These are phyloP conservation scores for Grosmannia serpens DNA, from an alignment of 2,329 filamentous ascomycete species.

Conservation along the genomic window DNA sequence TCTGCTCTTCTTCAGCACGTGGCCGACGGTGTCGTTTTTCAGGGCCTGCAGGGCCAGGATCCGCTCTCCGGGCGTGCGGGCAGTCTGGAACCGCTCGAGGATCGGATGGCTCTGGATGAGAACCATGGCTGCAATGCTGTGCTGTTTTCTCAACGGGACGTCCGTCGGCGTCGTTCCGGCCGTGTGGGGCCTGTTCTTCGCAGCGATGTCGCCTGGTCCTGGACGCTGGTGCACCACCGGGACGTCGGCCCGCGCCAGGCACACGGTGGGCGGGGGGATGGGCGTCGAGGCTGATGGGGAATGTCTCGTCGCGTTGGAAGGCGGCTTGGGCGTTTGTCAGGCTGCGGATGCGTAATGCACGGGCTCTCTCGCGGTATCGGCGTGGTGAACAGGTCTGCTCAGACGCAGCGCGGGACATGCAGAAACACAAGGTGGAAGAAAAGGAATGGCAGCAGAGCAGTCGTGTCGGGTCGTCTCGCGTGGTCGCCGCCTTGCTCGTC, in stretches of 20 bases:
- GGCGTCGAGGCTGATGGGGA: too few relatives aligned
- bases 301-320: too few relatives aligned
- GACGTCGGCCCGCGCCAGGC: background rate
- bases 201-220: too few relatives aligned
- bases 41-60: slow-evolving; percentile 55
- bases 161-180: too few relatives aligned
- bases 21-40: slow-evolving; percentile 84
- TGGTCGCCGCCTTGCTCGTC: background rate
- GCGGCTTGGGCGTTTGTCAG: too few relatives aligned
- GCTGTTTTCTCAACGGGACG: too few relatives aligned
- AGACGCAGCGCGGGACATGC: background rate
- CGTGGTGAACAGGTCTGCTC: background rate
- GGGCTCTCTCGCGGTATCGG: background rate
- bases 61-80: slow-evolving; percentile 39
- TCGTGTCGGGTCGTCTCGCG: background rate
- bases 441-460: background rate
- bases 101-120: slow-evolving; percentile 40
- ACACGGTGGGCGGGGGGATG: too few relatives aligned
- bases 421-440: background rate
- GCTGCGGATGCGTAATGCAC: background rate
- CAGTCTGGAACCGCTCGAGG: slow-evolving; percentile 44
- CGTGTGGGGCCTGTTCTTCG: too few relatives aligned
- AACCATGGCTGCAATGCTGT: slow-evolving; percentile 31
- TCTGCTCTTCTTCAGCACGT: slow-evolving; percentile 73
- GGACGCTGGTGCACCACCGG: background rate